These are phyloP conservation scores for Claviceps paspali DNA, from an alignment of 2,329 filamentous ascomycete species.

Conservation along the genomic window DNA sequence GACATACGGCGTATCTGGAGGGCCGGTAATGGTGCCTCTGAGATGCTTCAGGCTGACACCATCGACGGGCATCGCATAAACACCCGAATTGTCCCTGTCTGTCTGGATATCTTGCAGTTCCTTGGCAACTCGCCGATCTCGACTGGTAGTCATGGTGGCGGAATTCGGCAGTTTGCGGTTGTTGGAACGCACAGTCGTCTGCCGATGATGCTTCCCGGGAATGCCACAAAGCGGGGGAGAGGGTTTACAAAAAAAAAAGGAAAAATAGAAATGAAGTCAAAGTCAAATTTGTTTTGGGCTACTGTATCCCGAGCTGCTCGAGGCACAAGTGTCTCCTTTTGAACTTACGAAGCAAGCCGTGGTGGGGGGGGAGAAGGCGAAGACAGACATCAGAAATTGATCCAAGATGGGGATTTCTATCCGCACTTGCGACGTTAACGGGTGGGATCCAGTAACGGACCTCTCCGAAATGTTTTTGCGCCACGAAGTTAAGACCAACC, in stretches of 20 bases:
- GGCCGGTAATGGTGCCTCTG: conserved; percentile 68
- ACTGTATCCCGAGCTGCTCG: neutral
- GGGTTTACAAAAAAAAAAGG: neutral
- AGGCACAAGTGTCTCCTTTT: neutral
- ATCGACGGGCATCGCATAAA: conserved; percentile 50
- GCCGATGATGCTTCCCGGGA: neutral
- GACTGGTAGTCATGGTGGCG: conserved; percentile 31
- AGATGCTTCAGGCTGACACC: conserved; percentile 66
- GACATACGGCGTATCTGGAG: conserved; percentile 86
- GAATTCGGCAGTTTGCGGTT: too few relatives aligned
- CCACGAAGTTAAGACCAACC: neutral
- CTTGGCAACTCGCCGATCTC: conserved; percentile 51
- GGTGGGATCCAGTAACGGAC: neutral
- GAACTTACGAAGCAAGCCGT: neutral
- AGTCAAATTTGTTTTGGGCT: too few relatives aligned
- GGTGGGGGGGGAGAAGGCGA: neutral
- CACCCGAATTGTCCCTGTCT: conserved; percentile 60
- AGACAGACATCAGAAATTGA: too few relatives aligned
- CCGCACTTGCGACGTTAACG: neutral
- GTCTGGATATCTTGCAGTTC: conserved; percentile 60
- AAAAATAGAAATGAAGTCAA: neutral
- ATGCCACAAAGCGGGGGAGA: neutral
- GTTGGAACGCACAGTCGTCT: too few relatives aligned
- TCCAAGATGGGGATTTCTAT: too few relatives aligned
- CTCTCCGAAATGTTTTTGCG: neutral